Base-by-base conservation (phyloP, 2,329 filamentous ascomycete species). In the Botrytis fabae region DNA sequence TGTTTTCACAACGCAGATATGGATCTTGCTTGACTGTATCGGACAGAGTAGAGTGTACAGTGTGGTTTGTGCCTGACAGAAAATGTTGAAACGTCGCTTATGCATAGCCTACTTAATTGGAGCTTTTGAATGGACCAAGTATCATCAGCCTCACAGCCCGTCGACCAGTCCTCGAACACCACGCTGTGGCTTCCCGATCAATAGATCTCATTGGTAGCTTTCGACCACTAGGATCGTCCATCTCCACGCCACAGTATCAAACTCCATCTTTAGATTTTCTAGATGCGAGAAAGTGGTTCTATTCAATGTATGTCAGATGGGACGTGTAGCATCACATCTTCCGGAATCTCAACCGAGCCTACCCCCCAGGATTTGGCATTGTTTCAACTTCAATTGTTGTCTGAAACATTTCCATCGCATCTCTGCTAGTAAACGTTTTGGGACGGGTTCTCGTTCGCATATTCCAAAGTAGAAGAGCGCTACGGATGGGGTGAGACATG, bases 101-200 rank as follows among this genome's bases (percentile, higher is more conserved):
- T 40, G 64, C 64, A 68, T 68, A 38, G 64, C 64, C 64, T 54
- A 54, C 35, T n/a, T 28, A 54, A 68, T 54, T 54, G 46, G 46
- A 28, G 9, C 64, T 54, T 54, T 54, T 68, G 16, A 68, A 54
- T 68, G 64, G 64, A 40, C 64, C 64, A 68, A 54, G 64, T 68
- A 68, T 68, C 64, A 54, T 40, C 64, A 68, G 46, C 35, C 64
- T 68, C 64, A 28, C 64, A 54, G 10, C 8, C 40, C 35, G 18
- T 28, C 64, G 12, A 42, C 64, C 64, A 54, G 64, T 66, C n/a
- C 64, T 66, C 54, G 25, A 54, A 54, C 32, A 68, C 46, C 46
- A 68, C 64, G 64, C 64, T 68, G 64, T 68, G 64, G 64, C 46
- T 68, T 54, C 46, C 64, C 10, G 16, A n/a, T 68, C 64, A 4